Conservation (phyloP, 768 basidiomycete species). For the Naganishia onofrii region DNA sequence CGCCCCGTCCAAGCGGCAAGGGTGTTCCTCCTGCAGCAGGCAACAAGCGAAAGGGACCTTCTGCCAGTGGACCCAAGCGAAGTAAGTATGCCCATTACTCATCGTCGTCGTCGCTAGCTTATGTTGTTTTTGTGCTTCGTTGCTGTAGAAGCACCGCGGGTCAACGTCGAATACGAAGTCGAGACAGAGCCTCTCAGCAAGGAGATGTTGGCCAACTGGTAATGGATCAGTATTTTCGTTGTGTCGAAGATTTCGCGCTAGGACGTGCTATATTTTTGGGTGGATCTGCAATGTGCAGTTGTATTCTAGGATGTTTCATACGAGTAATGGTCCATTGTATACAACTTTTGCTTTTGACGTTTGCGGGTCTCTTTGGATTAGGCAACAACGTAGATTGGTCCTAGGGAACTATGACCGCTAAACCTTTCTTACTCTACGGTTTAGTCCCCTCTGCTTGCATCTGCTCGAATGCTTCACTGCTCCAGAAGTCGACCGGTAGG, state of each 20-base stretch:
- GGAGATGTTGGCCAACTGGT: conserved; percentile 54
- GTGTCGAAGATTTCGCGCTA: background rate
- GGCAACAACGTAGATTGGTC: too few relatives aligned
- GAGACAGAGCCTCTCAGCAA: conserved; percentile 64
- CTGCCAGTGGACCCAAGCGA: conserved; percentile 35
- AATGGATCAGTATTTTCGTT: background rate
- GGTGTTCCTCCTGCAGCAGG: conserved; percentile 51
- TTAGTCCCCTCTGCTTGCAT: conserved; percentile 8
- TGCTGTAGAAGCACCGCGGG: conserved; percentile 65
- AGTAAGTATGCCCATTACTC: conserved; percentile 31
- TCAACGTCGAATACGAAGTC: conserved; percentile 96
- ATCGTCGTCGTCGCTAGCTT: background rate
- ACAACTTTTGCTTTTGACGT: background rate
- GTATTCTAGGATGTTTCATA: background rate
- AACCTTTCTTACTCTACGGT: too few relatives aligned
- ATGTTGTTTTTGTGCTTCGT: background rate
- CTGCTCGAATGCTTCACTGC: conserved; percentile 11
- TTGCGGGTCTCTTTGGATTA: too few relatives aligned
- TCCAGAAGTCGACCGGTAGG: conserved; percentile 41
- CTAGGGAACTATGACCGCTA: too few relatives aligned
- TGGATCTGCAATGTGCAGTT: background rate
- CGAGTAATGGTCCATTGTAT: background rate
- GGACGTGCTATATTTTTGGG: background rate
- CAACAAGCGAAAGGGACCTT: conserved; percentile 47
- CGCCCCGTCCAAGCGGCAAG: conserved; percentile 59